These are phyloP conservation scores for Fagus crenata DNA, from an alignment of 306 rosid species.

Conservation along the genomic window DNA sequence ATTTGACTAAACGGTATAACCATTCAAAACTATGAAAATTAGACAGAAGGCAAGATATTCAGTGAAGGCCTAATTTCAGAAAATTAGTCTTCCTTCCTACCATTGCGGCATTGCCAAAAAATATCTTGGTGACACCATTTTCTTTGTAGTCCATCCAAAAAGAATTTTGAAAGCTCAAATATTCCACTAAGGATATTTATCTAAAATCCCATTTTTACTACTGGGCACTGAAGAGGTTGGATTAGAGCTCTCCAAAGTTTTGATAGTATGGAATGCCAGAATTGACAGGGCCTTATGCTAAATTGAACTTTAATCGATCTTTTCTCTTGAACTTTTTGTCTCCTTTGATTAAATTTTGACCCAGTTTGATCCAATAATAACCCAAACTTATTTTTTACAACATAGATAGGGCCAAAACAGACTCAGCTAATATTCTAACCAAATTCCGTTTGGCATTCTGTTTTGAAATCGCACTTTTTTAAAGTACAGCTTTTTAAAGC, in stretches of 20 bases:
- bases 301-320: not conserved
- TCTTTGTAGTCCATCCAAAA: not conserved
- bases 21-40: not conserved
- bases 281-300: not conserved
- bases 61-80: not conserved
- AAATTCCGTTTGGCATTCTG: too few relatives aligned
- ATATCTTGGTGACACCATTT: not conserved
- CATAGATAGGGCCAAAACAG: not conserved
- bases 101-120: not conserved
- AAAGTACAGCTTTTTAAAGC: too few relatives aligned
- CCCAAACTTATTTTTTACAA: not conserved
- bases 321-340: not conserved
- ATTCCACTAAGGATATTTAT: not conserved
- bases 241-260: not conserved
- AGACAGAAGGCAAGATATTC: not conserved
- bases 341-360: not conserved
- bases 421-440: not conserved
- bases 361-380: not conserved
- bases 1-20: not conserved
- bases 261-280: not conserved
- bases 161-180: conserved; percentile 6
- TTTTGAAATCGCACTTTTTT: too few relatives aligned
- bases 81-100: not conserved
- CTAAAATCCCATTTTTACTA: not conserved
- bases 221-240: not conserved